phyloP scores from a whole-genome alignment of 139 green algal genomes.

The Pycnococcus provasolii region DNA sequence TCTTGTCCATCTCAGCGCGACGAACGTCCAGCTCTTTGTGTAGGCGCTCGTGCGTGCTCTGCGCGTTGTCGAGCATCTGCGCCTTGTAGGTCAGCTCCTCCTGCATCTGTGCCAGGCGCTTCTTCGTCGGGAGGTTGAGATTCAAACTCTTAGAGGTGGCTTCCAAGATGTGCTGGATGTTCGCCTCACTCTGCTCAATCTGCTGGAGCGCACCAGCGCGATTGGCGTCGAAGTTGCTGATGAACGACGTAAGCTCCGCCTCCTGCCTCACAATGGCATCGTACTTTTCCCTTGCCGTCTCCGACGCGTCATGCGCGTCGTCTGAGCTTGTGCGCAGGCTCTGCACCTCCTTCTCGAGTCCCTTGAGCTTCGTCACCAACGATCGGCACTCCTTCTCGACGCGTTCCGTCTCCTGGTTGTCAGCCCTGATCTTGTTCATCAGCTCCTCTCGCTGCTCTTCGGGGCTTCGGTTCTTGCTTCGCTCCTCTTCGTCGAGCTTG shows the following conservation, averaged over 20 bases:
- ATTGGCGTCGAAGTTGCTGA: slow-evolving; percentile 43
- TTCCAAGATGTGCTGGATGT: slow-evolving; percentile 39
- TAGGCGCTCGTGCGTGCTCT: slow-evolving; percentile 17
- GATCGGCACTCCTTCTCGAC: slow-evolving; percentile 20
- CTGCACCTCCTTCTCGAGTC: slow-evolving; percentile 44
- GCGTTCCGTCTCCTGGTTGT: slow-evolving; percentile 50
- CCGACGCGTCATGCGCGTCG: not conserved
- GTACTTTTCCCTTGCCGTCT: slow-evolving; percentile 40
- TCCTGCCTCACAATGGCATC: slow-evolving; percentile 51
- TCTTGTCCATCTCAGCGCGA: slow-evolving; percentile 36
- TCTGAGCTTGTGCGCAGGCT: not conserved
- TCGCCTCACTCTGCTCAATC: slow-evolving; percentile 28
- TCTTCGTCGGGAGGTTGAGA: slow-evolving; percentile 5
- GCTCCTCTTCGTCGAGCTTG: slow-evolving; percentile 50
- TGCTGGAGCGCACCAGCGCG: slow-evolving; percentile 29
- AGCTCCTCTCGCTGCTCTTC: slow-evolving; percentile 51
- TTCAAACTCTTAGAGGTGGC: slow-evolving; percentile 32
- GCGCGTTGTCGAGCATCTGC: slow-evolving; percentile 32
- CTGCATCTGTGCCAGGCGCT: slow-evolving; percentile 41
- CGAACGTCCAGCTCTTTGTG: slow-evolving; percentile 12
- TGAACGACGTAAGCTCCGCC: slow-evolving; percentile 50
- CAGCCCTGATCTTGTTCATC: slow-evolving; percentile 52
- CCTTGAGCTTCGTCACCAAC: slow-evolving; percentile 31
- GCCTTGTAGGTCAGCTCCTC: slow-evolving; percentile 60
- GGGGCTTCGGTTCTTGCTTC: slow-evolving; percentile 37